A percentile compares a stretch with the other conserved stretches of the same genome.
Conservation (phyloP, 2,329 filamentous ascomycete species). For the Penicillium sp. region DNA sequence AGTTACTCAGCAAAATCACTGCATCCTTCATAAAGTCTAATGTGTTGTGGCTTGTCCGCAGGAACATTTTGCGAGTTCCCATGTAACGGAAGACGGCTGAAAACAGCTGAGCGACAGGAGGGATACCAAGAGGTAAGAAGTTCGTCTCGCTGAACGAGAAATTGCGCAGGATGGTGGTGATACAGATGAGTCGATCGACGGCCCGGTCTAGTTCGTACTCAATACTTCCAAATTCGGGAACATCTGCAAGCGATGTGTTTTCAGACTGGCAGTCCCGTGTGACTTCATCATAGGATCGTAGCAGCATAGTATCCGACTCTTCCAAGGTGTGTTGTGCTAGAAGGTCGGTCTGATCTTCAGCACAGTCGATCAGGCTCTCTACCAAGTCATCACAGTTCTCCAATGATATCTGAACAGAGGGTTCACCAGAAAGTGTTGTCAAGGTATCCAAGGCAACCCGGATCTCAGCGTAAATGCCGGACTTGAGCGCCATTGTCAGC, state of each 20-base stretch:
- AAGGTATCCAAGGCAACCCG: constrained; percentile 84
- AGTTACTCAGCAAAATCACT: constrained; percentile 84
- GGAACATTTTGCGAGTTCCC: constrained; percentile 81
- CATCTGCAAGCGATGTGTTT: constrained; percentile 67
- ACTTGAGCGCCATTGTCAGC: constrained; percentile 83
- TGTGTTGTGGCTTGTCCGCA: constrained; percentile 78
- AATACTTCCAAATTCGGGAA: constrained; percentile 69
- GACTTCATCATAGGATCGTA: constrained; percentile 85
- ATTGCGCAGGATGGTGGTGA: constrained; percentile 90
- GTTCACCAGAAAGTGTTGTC: constrained; percentile 66
- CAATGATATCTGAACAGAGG: constrained; percentile 64
- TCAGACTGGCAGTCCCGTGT: constrained; percentile 75
- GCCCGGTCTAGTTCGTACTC: constrained; percentile 82
- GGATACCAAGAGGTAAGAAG: constrained; percentile 69
- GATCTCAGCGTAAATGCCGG: constrained; percentile 85
- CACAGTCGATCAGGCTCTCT: constrained; percentile 84
- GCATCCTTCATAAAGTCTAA: constrained; percentile 97
- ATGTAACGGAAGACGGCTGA: constrained; percentile 80
- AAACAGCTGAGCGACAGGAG: constrained; percentile 76
- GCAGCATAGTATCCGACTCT: constrained; percentile 78
- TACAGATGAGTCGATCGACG: constrained; percentile 81
- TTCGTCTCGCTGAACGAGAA: constrained; percentile 83
- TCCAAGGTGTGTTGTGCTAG: constrained; percentile 82
- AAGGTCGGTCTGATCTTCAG: constrained; percentile 79
- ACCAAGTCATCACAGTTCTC: constrained; percentile 81